Evolutionary conservation across 176 grass and related monocot species (phyloP), one percentile per base, ranked within the genome.

Genomic region (Elaeis guineensis): DNA sequence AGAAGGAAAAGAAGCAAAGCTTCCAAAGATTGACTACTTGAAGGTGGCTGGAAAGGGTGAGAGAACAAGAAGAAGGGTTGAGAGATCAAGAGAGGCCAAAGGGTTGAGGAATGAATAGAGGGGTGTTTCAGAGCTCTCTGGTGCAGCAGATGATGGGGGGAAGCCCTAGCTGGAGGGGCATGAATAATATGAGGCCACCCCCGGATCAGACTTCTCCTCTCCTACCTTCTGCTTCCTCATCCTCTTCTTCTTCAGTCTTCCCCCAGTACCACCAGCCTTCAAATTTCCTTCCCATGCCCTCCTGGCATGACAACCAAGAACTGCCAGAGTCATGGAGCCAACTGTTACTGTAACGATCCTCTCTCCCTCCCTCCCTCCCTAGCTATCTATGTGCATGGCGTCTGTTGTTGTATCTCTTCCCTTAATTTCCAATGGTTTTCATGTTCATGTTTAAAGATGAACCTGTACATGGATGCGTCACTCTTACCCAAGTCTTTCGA

Each of bases 311-410:
- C 49, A 64, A 24, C 74, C 75, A 56, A 63, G 81, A 62, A 1
- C 57, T 89, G 54, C 66, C 82, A 16, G 90, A 89, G 52, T 84
- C 90, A 65, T 89, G 80, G 79, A 89, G 86, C 67, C 90, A 95
- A 59, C 83, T 95, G 16, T 63, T 95, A 18, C 63, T 86, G 90
- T 89, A 80, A 82, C 35, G 35, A 44, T 59, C 61, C 64, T 64
- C 61, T 77, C 51, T 75, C 16, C 54, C 21, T 16, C 24, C 9
- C 17, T 25, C 35, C 21, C 1, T 22, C 22, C 29, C 23, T 28
- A 5, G 4, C 5, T 18, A 17, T 44, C 2, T 44, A 3, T 44
- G 35, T 44, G 28, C 35, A 44, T 44, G 35, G 35, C 14, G 35
- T 3, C 35, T 12, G 35, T 12, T 44, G 35, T 44, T 44, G 35